Evolutionary conservation across 2,329 filamentous ascomycete species (phyloP), one percentile per base, ranked within the genome.

Genomic region (Aphanoascus verrucosus): DNA sequence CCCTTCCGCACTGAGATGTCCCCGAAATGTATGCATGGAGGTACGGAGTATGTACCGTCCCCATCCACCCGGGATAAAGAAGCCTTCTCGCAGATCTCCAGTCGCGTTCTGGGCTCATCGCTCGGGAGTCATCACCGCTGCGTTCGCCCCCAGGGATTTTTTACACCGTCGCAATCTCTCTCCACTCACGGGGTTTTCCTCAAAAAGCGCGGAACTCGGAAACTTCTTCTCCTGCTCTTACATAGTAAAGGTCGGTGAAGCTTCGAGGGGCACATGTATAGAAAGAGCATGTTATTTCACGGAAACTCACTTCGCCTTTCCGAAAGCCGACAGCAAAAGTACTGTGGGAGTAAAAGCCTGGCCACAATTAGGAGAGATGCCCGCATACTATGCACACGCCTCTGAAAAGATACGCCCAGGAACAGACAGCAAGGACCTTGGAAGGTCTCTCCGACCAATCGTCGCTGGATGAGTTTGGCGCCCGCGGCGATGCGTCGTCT

Each of bases 191-290:
- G n/a, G 31, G 20, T 44, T 31, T 6, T 23, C 40, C 28, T 44
- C 28, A 35, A 31, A 38, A 37, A 28, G 35, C 40, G 40, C 49
- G 31, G 40, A 44, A 44, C 31, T 42, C 48, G 48, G 49, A 37
- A 51, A 14, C n/a, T 7, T 9, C n/a, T 34, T 19, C 42, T 15
- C 14, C 32, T 37, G 15, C 20, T 35, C 17, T 28, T 9, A n/a
- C n/a, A n/a, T n/a, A n/a, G n/a, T 15, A 44, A 51, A 51, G 49
- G 49, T 51, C 49, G 49, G 49, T 51, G 49, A 51, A 41, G 40
- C 20, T 28, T 20, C 32, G 35, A 19, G 34, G 32, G 28, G 14
- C 47, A 42, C 31, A 50, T 50, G 48, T 34, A 28, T 8, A 42
- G 28, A 15, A 7, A 23, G 5, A 14, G 12, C 19, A 32, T 37